phyloP scores from a whole-genome alignment of 1,284 basidiomycete species.

The Wallemia hederae region DNA sequence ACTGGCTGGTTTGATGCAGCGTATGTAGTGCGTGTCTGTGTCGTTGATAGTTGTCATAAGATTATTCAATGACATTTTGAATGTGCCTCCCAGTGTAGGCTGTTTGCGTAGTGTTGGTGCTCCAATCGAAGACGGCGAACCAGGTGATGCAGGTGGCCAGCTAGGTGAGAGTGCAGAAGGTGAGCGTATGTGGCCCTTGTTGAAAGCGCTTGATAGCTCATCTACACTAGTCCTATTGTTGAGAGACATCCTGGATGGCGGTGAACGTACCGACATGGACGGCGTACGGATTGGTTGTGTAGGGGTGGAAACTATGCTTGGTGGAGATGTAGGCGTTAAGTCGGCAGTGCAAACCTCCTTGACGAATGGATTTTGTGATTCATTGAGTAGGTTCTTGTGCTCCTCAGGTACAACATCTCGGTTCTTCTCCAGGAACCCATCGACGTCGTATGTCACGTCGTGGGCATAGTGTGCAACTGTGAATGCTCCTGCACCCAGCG shows the following conservation, averaged over 20 bases:
- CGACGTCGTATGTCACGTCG: slow-evolving; percentile 20
- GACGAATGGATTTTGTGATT: slow-evolving; percentile 17
- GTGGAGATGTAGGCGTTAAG: slow-evolving; percentile 6
- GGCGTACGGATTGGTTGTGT: neutral
- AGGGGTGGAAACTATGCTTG: slow-evolving; percentile 1
- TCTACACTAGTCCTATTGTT: neutral
- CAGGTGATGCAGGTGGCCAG: neutral
- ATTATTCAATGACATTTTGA: slow-evolving; percentile 18
- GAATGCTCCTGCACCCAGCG: slow-evolving; percentile 19
- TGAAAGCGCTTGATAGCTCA: neutral
- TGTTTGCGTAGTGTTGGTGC: slow-evolving; percentile 12
- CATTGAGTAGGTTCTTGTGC: slow-evolving; percentile 17
- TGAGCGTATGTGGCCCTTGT: neutral
- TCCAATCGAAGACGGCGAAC: neutral
- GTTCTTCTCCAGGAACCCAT: slow-evolving; percentile 22
- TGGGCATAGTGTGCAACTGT: slow-evolving; percentile 21
- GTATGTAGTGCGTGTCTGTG: slow-evolving; percentile 22
- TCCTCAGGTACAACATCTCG: slow-evolving; percentile 21
- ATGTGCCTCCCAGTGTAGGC: slow-evolving; percentile 20
- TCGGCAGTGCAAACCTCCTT: slow-evolving; percentile 16
- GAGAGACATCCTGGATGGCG: neutral
- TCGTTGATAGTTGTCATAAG: slow-evolving; percentile 21
- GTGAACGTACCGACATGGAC: neutral
- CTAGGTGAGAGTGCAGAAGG: neutral
- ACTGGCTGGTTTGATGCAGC: slow-evolving; percentile 22